Evolutionary conservation across 164 flowering plant genomes (phyloP), one percentile per base, ranked within the genome.

Genomic region (Liquidambar formosana): DNA sequence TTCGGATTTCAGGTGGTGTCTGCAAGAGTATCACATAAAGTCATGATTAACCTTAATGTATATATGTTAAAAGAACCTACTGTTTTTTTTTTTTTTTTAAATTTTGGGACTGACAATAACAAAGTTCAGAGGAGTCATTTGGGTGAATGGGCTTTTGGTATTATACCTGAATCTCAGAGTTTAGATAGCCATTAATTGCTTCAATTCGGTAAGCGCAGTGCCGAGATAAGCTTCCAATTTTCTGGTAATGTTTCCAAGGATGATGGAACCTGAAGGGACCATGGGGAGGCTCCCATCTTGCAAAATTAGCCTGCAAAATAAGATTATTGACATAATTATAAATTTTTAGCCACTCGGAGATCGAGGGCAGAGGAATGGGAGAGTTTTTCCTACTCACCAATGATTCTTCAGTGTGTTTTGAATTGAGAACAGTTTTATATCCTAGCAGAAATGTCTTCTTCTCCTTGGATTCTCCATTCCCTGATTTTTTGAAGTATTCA

Each of bases 261-360:
- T 71, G 74, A 9, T 56, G 41, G 64, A 71, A 71, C 13, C 5
- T 21, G 69, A 71, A 71, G 5, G 64, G 57, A 10, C 74, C 74
- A 18, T 71, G 74, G 22, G 53, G 38, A 6, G 74, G 74, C 21
- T 71, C 74, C 74, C n/a, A n/a, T n/a, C n/a, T n/a, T n/a, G n/a
- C n/a, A n/a, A n/a, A n/a, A n/a, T n/a, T n/a, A n/a, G n/a, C n/a
- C n/a, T n/a, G n/a, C 69, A n/a, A n/a, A n/a, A n/a, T n/a, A 71
- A n/a, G n/a, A n/a, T n/a, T n/a, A 47, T 28, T 64, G 11, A 69
- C 68, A 9, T 64, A 71, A 64, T 71, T 71, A 19, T 71, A 45
- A 21, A 61, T 9, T 11, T 10, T 25, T 26, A n/a, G 11, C 14
- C 25, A 26, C 19, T 16, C 4, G 61, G 41, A 27, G 14, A 58